Conservation (phyloP, 1,284 basidiomycete genomes). For the Agaricales sp. region DNA sequence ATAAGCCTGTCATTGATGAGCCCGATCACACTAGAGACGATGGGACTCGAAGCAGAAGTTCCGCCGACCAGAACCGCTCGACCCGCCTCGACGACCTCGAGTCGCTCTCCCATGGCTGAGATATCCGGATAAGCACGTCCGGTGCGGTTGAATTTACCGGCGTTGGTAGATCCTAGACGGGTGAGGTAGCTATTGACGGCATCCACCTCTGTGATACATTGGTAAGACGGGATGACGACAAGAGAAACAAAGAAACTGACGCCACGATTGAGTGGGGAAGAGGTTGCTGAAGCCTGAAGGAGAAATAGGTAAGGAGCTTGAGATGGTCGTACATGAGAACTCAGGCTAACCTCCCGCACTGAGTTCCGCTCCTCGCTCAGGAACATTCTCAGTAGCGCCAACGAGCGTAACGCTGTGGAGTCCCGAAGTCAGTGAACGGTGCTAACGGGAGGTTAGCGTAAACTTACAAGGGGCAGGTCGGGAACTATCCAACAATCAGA, state of each 20-base stretch:
- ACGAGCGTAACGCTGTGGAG: neutral
- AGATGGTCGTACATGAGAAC: neutral
- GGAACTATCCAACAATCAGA: neutral
- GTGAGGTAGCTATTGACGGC: conserved; percentile 5
- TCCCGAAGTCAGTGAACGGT: too few relatives aligned
- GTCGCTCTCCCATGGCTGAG: conserved; percentile 23
- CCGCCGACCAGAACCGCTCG: conserved; percentile 27
- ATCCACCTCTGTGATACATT: conserved; percentile 18
- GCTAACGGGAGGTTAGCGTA: neutral
- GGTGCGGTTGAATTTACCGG: conserved; percentile 15
- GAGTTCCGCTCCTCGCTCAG: neutral
- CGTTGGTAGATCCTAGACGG: neutral
- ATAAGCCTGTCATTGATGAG: conserved; percentile 48
- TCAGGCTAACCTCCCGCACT: neutral
- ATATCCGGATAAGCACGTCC: conserved; percentile 26
- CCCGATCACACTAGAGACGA: conserved; percentile 38
- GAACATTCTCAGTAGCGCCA: neutral
- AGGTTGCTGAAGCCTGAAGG: neutral
- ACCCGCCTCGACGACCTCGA: conserved; percentile 19
- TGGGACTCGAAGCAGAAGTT: conserved; percentile 44
- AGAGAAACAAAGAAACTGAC: neutral
- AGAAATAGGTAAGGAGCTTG: neutral
- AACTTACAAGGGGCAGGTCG: neutral
- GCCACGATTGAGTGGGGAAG: neutral
- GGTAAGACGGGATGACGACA: conserved; percentile 19